These are phyloP conservation scores for Alternaria sp. DNA, from an alignment of 2,329 filamentous ascomycete genomes.

Conservation along the genomic window DNA sequence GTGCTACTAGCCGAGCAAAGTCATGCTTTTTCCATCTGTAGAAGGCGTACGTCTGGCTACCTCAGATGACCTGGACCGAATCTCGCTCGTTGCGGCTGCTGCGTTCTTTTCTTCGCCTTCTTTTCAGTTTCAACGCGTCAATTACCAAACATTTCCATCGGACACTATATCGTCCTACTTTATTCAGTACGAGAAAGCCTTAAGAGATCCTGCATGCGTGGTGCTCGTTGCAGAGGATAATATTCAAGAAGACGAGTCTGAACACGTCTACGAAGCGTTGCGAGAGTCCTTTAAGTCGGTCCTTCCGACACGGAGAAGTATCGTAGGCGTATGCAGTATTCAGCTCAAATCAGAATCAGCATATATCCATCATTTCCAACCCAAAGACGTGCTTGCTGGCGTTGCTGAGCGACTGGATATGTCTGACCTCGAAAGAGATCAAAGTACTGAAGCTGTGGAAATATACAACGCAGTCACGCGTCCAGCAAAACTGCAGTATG, in stretches of 20 bases:
- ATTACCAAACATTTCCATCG: conserved; percentile 25
- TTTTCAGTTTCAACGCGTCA: conserved; percentile 36
- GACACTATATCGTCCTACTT: conserved; percentile 32
- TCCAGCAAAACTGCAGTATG: conserved; percentile 33
- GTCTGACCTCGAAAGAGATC: conserved; percentile 23
- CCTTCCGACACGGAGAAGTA: conserved; percentile 5
- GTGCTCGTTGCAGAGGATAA: conserved; percentile 28
- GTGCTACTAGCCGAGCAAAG: conserved; percentile 1
- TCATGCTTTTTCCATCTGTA: conserved; percentile 21
- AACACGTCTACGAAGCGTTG: conserved; percentile 30
- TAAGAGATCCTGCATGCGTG: conserved; percentile 18
- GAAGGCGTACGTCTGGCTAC: conserved; percentile 33
- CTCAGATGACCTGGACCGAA: conserved; percentile 28
- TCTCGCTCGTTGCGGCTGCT: conserved; percentile 36
- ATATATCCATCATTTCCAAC: conserved; percentile 26
- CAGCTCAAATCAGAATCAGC: conserved; percentile 27
- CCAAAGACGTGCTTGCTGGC: conserved; percentile 23
- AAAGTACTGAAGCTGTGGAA: conserved; percentile 21
- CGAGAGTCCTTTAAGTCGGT: conserved; percentile 15
- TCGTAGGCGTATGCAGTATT: conserved; percentile 37
- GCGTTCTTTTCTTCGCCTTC: conserved; percentile 40
- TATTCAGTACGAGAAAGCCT: conserved; percentile 23
- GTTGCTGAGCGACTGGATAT: neutral
- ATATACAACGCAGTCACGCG: conserved; percentile 27
- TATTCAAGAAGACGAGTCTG: conserved; percentile 16